Conservation (phyloP, 305 asterid genomes). For the Fraxinus ornus region DNA sequence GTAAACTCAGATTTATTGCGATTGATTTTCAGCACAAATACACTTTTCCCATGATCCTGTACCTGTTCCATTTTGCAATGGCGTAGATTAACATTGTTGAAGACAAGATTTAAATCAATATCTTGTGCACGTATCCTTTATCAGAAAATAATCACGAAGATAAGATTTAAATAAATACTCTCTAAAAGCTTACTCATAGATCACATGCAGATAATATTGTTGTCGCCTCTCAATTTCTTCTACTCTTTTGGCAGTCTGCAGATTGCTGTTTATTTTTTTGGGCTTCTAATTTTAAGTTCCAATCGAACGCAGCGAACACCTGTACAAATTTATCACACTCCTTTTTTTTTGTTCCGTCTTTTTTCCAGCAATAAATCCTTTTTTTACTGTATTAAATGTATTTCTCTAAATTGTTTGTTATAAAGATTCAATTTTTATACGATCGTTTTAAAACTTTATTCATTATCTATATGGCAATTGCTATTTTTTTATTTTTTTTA, state of each 20-base stretch:
- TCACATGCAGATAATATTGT: constrained; percentile 13
- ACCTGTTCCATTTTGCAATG: constrained; percentile 1
- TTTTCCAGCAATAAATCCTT: not conserved
- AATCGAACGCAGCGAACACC: not conserved
- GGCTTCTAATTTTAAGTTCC: not conserved
- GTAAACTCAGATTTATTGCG: not conserved
- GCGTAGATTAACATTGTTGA: constrained; percentile 11
- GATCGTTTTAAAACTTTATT: not conserved
- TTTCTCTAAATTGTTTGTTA: not conserved
- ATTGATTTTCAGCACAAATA: not conserved
- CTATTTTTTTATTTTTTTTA: no score
- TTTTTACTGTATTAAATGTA: not conserved
- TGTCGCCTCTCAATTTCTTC: constrained; percentile 11
- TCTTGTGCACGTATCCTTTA: not conserved
- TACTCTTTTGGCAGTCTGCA: constrained; percentile 10
- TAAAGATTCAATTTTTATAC: not conserved
- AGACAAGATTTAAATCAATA: not conserved
- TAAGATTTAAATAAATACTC: not conserved
- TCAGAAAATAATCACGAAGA: not conserved
- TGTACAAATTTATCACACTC: not conserved
- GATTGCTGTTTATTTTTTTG: constrained; percentile 12
- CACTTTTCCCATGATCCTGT: not conserved
- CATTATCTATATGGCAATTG: not conserved
- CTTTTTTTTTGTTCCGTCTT: not conserved
- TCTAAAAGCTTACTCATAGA: not conserved